Percentiles rank a stretch among this genome's conserved stretches.
Conservation (phyloP, 306 rosid species). For the Prunus mira region DNA sequence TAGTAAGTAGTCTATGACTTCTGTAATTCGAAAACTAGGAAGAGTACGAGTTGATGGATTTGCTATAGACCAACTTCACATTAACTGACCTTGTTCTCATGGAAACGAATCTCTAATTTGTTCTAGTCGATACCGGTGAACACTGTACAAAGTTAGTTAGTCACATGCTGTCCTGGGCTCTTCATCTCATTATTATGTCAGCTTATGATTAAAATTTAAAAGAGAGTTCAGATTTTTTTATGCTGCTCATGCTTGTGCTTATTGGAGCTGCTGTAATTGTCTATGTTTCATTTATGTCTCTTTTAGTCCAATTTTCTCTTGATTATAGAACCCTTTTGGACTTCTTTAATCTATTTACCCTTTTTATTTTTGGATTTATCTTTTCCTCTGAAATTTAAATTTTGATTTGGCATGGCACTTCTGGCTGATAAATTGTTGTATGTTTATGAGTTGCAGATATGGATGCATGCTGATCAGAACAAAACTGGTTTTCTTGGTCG, state of each 20-base stretch:
- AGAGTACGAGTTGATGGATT: background rate
- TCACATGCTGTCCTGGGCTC: background rate
- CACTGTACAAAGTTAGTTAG: background rate
- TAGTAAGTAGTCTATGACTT: background rate
- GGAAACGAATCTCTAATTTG: background rate
- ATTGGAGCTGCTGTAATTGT: too few relatives aligned
- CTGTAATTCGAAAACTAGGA: background rate
- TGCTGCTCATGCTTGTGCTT: background rate
- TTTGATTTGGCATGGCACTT: conserved; percentile 14
- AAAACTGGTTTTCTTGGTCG: conserved; percentile 91
- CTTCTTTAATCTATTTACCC: background rate
- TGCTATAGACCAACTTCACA: background rate
- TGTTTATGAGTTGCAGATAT: conserved; percentile 51
- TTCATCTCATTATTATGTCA: background rate
- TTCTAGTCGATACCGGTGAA: background rate
- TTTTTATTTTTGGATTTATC: background rate
- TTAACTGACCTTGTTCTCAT: background rate
- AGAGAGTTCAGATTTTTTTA: background rate
- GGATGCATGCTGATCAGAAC: conserved; percentile 90
- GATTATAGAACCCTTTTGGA: background rate
- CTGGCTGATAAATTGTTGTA: conserved; percentile 7
- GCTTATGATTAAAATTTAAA: background rate
- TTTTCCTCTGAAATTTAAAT: background rate
- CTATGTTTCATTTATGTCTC: background rate
- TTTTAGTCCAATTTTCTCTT: background rate